These are phyloP conservation scores for Mimosa pudica DNA, from an alignment of 306 rosid genomes.

Conservation along the genomic window DNA sequence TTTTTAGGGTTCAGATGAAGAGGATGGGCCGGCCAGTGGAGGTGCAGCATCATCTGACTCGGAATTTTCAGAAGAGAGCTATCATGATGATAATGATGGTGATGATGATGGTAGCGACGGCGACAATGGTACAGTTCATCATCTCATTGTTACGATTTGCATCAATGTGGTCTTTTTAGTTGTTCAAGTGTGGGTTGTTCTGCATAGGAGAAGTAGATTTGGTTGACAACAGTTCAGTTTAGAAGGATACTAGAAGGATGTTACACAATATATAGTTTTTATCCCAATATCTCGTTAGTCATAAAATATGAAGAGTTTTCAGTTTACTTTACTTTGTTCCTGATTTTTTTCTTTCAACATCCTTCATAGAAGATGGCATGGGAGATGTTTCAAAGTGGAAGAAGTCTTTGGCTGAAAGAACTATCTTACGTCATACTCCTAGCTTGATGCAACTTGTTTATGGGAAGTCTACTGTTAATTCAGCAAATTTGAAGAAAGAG, in stretches of 20 bases:
- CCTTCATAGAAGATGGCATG: conserved; percentile 45
- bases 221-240: conserved; percentile 25
- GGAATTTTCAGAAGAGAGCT: conserved; percentile 47
- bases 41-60: conserved; percentile 46
- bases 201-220: conserved; percentile 14
- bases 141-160: conserved; percentile 25
- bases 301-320: neutral
- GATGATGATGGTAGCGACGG: conserved; percentile 39
- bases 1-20: conserved; percentile 70
- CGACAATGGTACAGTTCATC: conserved; percentile 47
- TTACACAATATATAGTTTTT: neutral
- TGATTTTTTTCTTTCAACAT: conserved; percentile 29
- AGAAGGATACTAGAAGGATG: conserved; percentile 19
- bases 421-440: conserved; percentile 51
- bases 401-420: conserved; percentile 65
- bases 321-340: conserved; percentile 12
- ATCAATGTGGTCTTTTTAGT: conserved; percentile 27
- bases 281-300: neutral
- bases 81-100: conserved; percentile 51
- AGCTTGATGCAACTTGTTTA: conserved; percentile 90
- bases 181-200: neutral
- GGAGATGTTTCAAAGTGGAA: conserved; percentile 93
- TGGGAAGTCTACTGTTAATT: conserved; percentile 55
- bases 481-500: conserved; percentile 41
- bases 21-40: conserved; percentile 40